These are phyloP conservation scores for Lodderomyces margitis DNA, from an alignment of 1,139 yeast species.

Conservation along the genomic window DNA sequence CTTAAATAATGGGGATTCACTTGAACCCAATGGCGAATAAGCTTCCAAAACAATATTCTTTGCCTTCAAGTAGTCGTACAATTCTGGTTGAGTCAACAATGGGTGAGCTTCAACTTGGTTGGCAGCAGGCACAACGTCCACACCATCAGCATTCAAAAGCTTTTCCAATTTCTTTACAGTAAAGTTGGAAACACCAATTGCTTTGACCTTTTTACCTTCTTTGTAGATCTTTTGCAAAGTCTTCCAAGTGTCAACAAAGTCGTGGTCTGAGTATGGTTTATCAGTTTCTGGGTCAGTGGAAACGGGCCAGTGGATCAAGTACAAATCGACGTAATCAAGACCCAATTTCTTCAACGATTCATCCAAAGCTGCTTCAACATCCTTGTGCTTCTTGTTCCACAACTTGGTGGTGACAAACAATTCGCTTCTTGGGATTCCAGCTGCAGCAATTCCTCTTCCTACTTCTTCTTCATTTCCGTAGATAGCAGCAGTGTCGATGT, in stretches of 20 bases:
- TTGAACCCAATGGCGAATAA: constrained; percentile 60
- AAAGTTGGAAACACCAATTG: constrained; percentile 65
- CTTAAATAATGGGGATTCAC: constrained; percentile 51
- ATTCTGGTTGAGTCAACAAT: constrained; percentile 50
- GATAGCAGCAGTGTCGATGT: constrained; percentile 74
- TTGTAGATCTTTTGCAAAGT: constrained; percentile 59
- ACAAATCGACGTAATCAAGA: constrained; percentile 78
- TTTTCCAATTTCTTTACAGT: constrained; percentile 45
- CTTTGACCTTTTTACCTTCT: constrained; percentile 52
- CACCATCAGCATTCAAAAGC: constrained; percentile 45
- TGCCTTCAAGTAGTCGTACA: constrained; percentile 41
- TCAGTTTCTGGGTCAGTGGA: constrained; percentile 38
- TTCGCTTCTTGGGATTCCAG: constrained; percentile 67
- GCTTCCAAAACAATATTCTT: constrained; percentile 52
- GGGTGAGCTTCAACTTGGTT: constrained; percentile 65
- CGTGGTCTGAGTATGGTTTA: constrained; percentile 42
- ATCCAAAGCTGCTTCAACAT: constrained; percentile 59
- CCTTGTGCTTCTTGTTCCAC: constrained; percentile 66
- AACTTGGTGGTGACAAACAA: constrained; percentile 79
- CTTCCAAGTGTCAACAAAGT: constrained; percentile 67
- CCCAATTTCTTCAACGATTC: constrained; percentile 64
- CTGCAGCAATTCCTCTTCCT: constrained; percentile 63
- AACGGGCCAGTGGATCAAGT: constrained; percentile 87
- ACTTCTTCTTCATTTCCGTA: constrained; percentile 39
- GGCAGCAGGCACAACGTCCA: constrained; percentile 45